These are phyloP conservation scores for Stachybotrys elegans DNA, from an alignment of 2,329 filamentous ascomycete genomes.

Conservation along the genomic window DNA sequence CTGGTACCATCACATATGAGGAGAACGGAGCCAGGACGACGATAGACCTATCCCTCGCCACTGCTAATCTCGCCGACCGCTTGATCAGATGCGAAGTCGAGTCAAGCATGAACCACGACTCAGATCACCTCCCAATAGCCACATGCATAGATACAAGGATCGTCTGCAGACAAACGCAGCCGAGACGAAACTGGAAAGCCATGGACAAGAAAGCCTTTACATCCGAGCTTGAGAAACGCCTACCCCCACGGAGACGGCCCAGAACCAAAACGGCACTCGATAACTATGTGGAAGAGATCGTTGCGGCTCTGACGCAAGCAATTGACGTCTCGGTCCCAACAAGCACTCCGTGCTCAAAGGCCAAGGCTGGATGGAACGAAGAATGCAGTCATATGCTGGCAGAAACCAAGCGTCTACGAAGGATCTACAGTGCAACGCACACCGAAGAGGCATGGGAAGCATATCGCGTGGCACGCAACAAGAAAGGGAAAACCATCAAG, in stretches of 20 bases:
- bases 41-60: conserved; percentile 2
- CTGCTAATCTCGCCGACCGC: conserved; percentile 1
- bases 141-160: neutral
- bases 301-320: neutral
- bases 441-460: neutral
- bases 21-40: neutral
- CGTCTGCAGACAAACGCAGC: neutral
- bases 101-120: neutral
- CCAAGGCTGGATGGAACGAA: neutral
- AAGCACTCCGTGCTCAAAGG: neutral
- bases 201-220: neutral
- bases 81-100: conserved; percentile 1
- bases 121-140: neutral
- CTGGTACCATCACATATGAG: conserved; percentile 2
- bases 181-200: neutral
- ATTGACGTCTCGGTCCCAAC: neutral
- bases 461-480: neutral
- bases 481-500: conserved; percentile 1
- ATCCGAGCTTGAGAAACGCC: neutral
- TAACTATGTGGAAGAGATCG: neutral
- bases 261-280: neutral
- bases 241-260: neutral
- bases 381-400: neutral
- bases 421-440: conserved; percentile 3
- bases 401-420: conserved; percentile 3